phyloP scores from a whole-genome alignment of 768 basidiomycete genomes.

The Kwoniella botswanensis region DNA sequence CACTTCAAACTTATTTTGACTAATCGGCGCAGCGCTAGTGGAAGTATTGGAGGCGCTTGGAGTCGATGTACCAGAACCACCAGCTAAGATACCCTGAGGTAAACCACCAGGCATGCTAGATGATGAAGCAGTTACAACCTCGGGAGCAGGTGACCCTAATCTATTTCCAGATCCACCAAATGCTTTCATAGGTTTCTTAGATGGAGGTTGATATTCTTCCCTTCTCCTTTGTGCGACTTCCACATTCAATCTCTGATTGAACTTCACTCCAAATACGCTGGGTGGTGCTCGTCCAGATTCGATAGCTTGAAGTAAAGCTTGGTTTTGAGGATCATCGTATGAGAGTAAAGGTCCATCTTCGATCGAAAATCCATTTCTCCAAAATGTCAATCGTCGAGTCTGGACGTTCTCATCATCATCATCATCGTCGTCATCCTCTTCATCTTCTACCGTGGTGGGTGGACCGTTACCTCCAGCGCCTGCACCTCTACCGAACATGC shows the following conservation, averaged over 20 bases:
- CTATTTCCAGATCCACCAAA: constrained; percentile 80
- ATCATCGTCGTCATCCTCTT: constrained; percentile 58
- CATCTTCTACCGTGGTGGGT: constrained; percentile 32
- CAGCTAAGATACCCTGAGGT: constrained; percentile 23
- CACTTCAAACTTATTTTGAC: constrained; percentile 73
- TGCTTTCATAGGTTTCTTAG: constrained; percentile 61
- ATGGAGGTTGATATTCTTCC: constrained; percentile 73
- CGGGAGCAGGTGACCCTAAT: constrained; percentile 77
- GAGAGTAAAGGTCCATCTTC: constrained; percentile 84
- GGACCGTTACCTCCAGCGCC: constrained; percentile 36
- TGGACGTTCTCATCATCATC: constrained; percentile 65
- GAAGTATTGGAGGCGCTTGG: neutral
- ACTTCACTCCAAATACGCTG: constrained; percentile 71
- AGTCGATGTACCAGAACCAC: constrained; percentile 16
- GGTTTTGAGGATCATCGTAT: constrained; percentile 79
- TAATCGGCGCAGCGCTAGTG: constrained; percentile 26
- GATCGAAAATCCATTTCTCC: constrained; percentile 90
- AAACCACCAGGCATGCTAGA: constrained; percentile 37
- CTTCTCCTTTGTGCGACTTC: constrained; percentile 71
- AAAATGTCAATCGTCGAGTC: constrained; percentile 81
- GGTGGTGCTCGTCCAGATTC: constrained; percentile 82
- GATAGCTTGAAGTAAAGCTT: constrained; percentile 73
- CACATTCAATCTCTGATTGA: constrained; percentile 83
- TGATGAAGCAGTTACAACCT: constrained; percentile 23
- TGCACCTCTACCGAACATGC: constrained; percentile 23